A percentile compares a stretch with the other conserved stretches of the same genome.
phyloP scores from a whole-genome alignment of 805 yeast genomes.

The Candida loeiensis region DNA sequence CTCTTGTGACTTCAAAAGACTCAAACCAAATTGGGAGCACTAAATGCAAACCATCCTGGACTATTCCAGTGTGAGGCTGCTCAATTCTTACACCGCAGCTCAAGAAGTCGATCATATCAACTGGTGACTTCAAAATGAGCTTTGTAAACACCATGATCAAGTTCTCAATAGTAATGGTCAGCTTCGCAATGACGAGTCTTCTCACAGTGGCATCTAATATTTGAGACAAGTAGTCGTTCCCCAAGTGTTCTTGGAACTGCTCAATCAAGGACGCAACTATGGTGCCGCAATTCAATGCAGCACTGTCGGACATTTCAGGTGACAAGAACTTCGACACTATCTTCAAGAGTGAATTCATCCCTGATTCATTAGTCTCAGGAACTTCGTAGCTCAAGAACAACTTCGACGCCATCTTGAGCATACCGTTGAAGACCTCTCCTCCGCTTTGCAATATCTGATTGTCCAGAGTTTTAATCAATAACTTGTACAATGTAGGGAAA shows the following conservation, averaged over 20 bases:
- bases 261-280: conserved; percentile 59
- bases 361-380: conserved; percentile 37
- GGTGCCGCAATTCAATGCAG: conserved; percentile 74
- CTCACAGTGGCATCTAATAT: conserved; percentile 72
- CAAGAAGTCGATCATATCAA: conserved; percentile 61
- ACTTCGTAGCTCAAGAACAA: conserved; percentile 30
- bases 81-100: conserved; percentile 31
- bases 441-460: conserved; percentile 75
- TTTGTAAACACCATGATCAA: conserved; percentile 72
- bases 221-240: conserved; percentile 42
- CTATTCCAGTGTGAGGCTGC: conserved; percentile 16
- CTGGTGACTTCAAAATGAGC: conserved; percentile 59
- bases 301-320: conserved; percentile 71
- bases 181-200: conserved; percentile 63
- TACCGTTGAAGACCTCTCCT: conserved; percentile 65
- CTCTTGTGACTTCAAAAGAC: conserved; percentile 76
- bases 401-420: conserved; percentile 44
- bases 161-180: conserved; percentile 72
- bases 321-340: conserved; percentile 68
- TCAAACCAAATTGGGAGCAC: conserved; percentile 80
- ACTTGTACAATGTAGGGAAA: conserved; percentile 41
- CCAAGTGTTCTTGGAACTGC: conserved; percentile 41
- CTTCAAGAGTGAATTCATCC: conserved; percentile 55
- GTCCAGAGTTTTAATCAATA: conserved; percentile 52
- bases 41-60: conserved; percentile 45